These are phyloP conservation scores for Blastobotrys elegans DNA, from an alignment of 1,139 yeast genomes.

Conservation along the genomic window DNA sequence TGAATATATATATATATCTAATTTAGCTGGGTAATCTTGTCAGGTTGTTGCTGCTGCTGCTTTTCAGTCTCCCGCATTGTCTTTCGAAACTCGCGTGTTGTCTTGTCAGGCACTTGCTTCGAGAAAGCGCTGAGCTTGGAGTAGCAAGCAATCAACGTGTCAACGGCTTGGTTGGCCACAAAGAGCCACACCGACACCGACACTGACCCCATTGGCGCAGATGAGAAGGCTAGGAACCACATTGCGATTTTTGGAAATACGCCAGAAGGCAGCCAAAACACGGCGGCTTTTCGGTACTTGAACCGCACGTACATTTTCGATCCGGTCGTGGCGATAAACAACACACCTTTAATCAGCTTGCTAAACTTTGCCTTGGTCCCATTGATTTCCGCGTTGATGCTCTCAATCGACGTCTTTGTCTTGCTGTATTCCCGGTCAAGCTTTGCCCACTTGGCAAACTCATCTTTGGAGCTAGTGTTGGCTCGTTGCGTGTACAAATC, in stretches of 20 bases:
- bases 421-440: conserved; percentile 68
- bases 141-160: conserved; percentile 5
- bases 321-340: conserved; percentile 35
- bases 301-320: conserved; percentile 45
- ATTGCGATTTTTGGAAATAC: conserved; percentile 54
- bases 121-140: not conserved
- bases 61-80: not conserved
- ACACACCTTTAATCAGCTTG: conserved; percentile 23
- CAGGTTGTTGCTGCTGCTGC: not conserved
- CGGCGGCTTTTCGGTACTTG: conserved; percentile 52
- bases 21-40: not conserved
- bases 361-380: conserved; percentile 37
- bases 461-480: conserved; percentile 78
- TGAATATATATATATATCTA: not conserved
- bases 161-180: conserved; percentile 29
- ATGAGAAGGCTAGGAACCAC: conserved; percentile 57
- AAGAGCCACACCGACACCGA: conserved; percentile 38
- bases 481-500: conserved; percentile 50
- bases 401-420: conserved; percentile 48
- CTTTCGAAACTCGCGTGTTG: not conserved
- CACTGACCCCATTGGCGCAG: conserved; percentile 43
- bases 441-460: conserved; percentile 95
- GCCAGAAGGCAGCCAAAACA: conserved; percentile 58
- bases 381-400: conserved; percentile 29
- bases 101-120: not conserved